Evolutionary conservation across 2,329 filamentous ascomycete species (phyloP), one percentile per base, ranked within the genome.

Genomic region (Coleophoma crateriformis): DNA sequence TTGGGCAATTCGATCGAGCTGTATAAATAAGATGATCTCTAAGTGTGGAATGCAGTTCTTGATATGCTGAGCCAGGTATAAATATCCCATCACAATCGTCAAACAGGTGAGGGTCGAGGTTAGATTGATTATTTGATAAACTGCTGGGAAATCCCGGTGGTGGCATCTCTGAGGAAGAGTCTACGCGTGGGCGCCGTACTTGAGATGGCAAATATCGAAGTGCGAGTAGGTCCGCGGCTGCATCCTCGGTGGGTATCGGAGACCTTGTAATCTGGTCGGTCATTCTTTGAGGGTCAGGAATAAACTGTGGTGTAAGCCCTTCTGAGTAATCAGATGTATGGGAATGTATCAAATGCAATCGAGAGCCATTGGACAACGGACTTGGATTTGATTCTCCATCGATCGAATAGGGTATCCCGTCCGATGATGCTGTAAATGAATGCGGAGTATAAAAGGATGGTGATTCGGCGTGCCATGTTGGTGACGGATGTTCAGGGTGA

Each of bases 1-100:
- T 72, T 1, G 70, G 68, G 0, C 59, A 64, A 50, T 65, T 67
- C 1, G 73, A 70, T 7, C 67, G 64, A 3, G 69, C 70, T 19
- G 73, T 72, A 32, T 71, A 69, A 15, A 76, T 69, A 19, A 75
- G 66, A 20, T 71, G 68, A 43, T 72, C 69, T 14, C 72, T 65
- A 2, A 76, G 56, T 1, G 71, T 71, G 2, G 70, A 71, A 48
- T 75, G 72, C 1, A 74, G 60, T 39, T 73, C 71, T 47, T 73
- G 70, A 35, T 75, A 76, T 1, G 69, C 67, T 1, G 72, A 74
- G 1, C 72, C 73, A 1, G 73, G 72, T 3, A 73, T 54, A 50
- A 76, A 76, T 17, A 76, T 67, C 45, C 72, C 72, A 45, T 64
- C 63, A 11, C 33, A 32, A 17, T 47, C 44, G 37, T 50, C 52